Evolutionary conservation across 176 grass and related monocot species (phyloP).

Genomic region (Saccharum officinarum): DNA sequence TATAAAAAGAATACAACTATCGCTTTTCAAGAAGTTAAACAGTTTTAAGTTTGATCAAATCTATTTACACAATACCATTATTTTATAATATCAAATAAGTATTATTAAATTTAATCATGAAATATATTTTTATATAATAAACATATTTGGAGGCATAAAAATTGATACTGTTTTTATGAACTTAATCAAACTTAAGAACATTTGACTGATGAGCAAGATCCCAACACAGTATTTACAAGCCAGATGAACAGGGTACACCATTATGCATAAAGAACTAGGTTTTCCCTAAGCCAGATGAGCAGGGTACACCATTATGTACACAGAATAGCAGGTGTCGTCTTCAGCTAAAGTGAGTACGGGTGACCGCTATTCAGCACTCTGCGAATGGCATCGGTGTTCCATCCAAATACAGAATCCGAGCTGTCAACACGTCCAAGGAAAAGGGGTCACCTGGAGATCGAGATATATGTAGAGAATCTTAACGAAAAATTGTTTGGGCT

Average conservation of each 20-base stretch:
- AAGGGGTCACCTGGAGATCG: conserved; percentile 80
- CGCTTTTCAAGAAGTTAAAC: background rate
- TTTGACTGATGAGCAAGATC: background rate
- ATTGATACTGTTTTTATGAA: background rate
- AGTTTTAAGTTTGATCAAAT: background rate
- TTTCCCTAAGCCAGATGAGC: conserved; percentile 1
- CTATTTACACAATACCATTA: background rate
- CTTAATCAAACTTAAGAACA: background rate
- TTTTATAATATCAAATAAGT: background rate
- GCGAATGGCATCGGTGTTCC: conserved; percentile 60
- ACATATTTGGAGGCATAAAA: background rate
- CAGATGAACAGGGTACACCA: conserved; percentile 2
- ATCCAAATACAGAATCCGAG: conserved; percentile 72
- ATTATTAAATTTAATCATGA: background rate
- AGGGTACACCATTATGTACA: conserved; percentile 11
- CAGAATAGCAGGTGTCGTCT: background rate
- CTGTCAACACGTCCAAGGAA: conserved; percentile 78
- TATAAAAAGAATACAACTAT: background rate
- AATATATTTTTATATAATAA: background rate
- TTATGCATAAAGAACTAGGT: background rate
- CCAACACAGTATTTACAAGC: conserved; percentile 13
- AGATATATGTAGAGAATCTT: conserved; percentile 58
- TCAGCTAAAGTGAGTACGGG: conserved; percentile 55
- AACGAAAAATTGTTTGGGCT: conserved; percentile 29
- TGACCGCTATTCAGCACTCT: conserved; percentile 67